Conservation (phyloP, 306 rosid genomes). For the Sophora flavescens region DNA sequence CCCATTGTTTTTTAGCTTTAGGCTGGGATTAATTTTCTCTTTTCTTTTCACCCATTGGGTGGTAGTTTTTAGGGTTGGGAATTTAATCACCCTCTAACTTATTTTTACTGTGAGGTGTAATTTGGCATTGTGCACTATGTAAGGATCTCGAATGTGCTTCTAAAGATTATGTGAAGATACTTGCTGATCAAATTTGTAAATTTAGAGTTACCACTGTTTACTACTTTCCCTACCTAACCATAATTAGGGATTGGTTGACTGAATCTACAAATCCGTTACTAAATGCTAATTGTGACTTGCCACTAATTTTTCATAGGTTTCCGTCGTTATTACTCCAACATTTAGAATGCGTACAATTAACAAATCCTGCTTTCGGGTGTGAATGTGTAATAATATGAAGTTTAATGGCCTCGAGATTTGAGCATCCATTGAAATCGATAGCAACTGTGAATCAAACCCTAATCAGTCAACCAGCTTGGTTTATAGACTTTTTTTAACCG, state of each 20-base stretch:
- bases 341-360: slow-evolving; percentile 10
- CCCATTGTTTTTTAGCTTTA: slow-evolving; percentile 33
- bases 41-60: slow-evolving; percentile 3
- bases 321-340: slow-evolving; percentile 4
- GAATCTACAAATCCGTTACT: slow-evolving; percentile 8
- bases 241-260: slow-evolving; percentile 17
- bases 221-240: slow-evolving; percentile 33
- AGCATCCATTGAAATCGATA: slow-evolving; percentile 6
- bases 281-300: slow-evolving; percentile 15
- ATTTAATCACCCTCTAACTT: slow-evolving; percentile 33
- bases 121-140: slow-evolving; percentile 43
- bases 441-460: slow-evolving; percentile 28
- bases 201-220: slow-evolving; percentile 32
- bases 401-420: slow-evolving; percentile 25
- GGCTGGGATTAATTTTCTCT: slow-evolving; percentile 28
- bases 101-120: slow-evolving; percentile 42
- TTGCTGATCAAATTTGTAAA: slow-evolving; percentile 47
- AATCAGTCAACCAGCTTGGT: slow-evolving; percentile 21
- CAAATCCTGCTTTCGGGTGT: slow-evolving; percentile 14
- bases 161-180: slow-evolving; percentile 37
- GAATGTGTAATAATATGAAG: slow-evolving; percentile 17
- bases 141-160: slow-evolving; percentile 43
- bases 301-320: slow-evolving; percentile 18
- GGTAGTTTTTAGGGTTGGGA: slow-evolving; percentile 38
- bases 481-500: slow-evolving; percentile 10